Base-by-base conservation (phyloP, 805 yeast species). In the Ogataea sp. region DNA sequence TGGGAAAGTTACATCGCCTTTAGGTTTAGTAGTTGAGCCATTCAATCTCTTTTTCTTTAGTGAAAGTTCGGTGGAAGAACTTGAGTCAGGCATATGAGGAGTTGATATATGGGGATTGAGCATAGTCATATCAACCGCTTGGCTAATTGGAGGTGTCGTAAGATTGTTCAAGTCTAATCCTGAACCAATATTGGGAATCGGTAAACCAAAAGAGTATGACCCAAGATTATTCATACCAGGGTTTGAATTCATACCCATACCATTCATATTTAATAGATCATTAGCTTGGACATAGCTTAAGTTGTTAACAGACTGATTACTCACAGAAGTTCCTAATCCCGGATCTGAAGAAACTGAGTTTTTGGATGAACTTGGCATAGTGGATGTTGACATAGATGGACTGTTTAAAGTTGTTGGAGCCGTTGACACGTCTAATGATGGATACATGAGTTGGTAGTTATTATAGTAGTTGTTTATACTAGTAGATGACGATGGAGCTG, bases 51-150 rank as follows among this genome's bases (percentile, higher is more conserved):
- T 39, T 36, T 39, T 39, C 39, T 40, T n/a, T 23, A 34, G 17
- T 37, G 39, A 7, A 15, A 18, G 14, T 5, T 20, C 32, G 14
- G 34, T 34, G 6, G 10, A 9, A 20, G 20, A 7, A 20, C 20
- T 21, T 8, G 17, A 15, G 25, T n/a, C 27, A 6, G 36, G 25
- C 11, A 28, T 37, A 18, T n/a, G 34, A 29, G 14, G 38, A 24
- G n/a, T 21, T 29, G 10, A 14, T 24, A 11, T 21, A 21, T 17
- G 6, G 16, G n/a, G 18, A 10, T 34, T 61, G 61, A 42, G 56
- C 56, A 41, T 73, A 79, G 48, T 75, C 71, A 56, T 78, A 84
- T 66, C 78, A 83, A 42, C 81, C 82, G n/a, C n/a, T n/a, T n/a
- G n/a, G n/a, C n/a, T n/a, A n/a, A n/a, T 17, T 31, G 9, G 6